A percentile compares a stretch with the other conserved stretches of the same genome.
Conservation (phyloP, 108 stramenopile genomes). For the Cyclotella choctawhatcheeana region DNA sequence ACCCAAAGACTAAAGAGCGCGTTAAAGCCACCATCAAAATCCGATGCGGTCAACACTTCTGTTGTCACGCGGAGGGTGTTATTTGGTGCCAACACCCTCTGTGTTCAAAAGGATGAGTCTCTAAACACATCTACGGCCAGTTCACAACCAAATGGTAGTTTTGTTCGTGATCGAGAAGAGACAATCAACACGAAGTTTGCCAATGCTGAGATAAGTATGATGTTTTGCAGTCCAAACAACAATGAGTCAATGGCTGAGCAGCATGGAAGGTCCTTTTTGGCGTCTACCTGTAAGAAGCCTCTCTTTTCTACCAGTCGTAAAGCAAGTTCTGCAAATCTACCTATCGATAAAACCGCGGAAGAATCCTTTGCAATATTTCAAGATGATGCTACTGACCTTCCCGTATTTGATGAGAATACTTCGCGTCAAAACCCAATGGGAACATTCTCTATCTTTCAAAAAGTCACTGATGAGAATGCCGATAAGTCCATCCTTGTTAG, state of each 20-base stretch:
- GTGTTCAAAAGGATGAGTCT: constrained; percentile 35
- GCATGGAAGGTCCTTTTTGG: constrained; percentile 21
- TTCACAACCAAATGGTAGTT: constrained; percentile 70
- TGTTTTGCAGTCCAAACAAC: constrained; percentile 82
- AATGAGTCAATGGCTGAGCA: constrained; percentile 29
- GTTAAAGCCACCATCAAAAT: constrained; percentile 22
- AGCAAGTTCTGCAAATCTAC: neutral
- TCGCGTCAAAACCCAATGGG: neutral
- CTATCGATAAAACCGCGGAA: neutral
- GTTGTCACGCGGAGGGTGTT: constrained; percentile 38
- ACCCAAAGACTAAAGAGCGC: constrained; percentile 17
- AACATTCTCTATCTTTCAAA: constrained; percentile 39
- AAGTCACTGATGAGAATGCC: constrained; percentile 19
- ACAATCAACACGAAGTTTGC: constrained; percentile 88
- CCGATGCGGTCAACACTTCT: neutral
- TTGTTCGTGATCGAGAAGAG: constrained; percentile 62
- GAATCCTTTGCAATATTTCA: constrained; percentile 10
- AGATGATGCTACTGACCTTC: neutral
- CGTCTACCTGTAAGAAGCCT: constrained; percentile 12
- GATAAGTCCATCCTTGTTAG: constrained; percentile 15
- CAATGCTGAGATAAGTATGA: constrained; percentile 83
- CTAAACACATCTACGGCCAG: constrained; percentile 67
- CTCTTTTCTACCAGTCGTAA: constrained; percentile 7
- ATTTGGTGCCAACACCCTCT: constrained; percentile 48
- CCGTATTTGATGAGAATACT: neutral